Percentiles rank a stretch among this genome's conserved stretches.
Conservation (phyloP, 2,329 filamentous ascomycete genomes). For the Alternaria metachromatica region DNA sequence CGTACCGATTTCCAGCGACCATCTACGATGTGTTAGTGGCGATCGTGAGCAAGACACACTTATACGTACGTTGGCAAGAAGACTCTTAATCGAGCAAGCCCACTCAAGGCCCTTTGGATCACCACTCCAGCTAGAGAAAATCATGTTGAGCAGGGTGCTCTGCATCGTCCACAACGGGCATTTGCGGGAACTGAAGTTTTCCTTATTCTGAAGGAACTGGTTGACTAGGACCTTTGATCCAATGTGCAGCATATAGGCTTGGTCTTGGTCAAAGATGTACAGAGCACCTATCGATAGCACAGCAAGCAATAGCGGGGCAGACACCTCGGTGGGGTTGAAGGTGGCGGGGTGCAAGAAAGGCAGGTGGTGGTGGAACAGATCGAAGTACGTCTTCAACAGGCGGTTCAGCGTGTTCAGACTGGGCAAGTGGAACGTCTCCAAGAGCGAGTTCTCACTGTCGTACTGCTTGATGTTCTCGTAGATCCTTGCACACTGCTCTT, state of each 20-base stretch:
- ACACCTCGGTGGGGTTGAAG: constrained; percentile 80
- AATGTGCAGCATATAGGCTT: constrained; percentile 96
- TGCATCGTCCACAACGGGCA: constrained; percentile 99
- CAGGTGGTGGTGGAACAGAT: constrained; percentile 93
- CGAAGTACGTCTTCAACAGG: constrained; percentile 95
- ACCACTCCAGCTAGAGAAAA: constrained; percentile 98
- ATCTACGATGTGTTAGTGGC: constrained; percentile 57
- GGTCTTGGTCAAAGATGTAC: constrained; percentile 96
- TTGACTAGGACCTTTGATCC: constrained; percentile 97
- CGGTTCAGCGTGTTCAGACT: constrained; percentile 82
- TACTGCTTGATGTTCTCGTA: constrained; percentile 83
- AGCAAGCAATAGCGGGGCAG: constrained; percentile 83
- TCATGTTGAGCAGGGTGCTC: constrained; percentile 95
- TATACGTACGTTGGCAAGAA: constrained; percentile 74
- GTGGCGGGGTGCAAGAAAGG: constrained; percentile 94
- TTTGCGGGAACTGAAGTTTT: constrained; percentile 97
- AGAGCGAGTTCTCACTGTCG: constrained; percentile 81
- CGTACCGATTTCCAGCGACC: constrained; percentile 96
- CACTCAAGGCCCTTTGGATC: constrained; percentile 97
- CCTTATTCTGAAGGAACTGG: constrained; percentile 96
- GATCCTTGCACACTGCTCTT: constrained; percentile 85
- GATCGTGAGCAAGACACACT: background rate
- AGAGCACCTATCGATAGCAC: constrained; percentile 94
- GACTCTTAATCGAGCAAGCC: constrained; percentile 98
- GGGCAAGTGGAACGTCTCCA: constrained; percentile 89